Percentiles rank a stretch among this genome's conserved stretches.
Evolutionary conservation across 257 asterid species (phyloP).

Genomic region (Capsicum rhomboideum): DNA sequence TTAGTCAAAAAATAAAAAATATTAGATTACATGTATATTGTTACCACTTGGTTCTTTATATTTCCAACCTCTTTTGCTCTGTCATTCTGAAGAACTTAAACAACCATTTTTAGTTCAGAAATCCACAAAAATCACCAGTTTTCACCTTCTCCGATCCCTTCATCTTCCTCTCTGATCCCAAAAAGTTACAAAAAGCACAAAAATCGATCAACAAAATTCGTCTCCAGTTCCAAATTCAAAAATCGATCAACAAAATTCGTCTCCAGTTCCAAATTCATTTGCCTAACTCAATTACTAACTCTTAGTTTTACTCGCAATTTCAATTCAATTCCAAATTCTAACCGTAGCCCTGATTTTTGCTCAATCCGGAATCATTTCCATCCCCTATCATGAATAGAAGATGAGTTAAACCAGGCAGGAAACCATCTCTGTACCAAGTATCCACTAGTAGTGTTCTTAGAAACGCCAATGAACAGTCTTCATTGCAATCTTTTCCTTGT

Average conservation of each 20-base stretch:
- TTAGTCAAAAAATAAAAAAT: too few species aligned
- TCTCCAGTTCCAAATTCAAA: slow-evolving; percentile 39
- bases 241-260: too few species aligned
- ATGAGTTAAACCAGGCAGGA: slow-evolving; percentile 54
- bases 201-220: slow-evolving; percentile 40
- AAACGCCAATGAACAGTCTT: neutral
- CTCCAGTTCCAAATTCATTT: too few species aligned
- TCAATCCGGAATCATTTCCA: slow-evolving; percentile 17
- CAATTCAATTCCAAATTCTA: slow-evolving; percentile 17
- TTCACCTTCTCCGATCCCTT: too few species aligned
- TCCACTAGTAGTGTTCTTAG: slow-evolving; percentile 1
- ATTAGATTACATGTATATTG: too few species aligned
- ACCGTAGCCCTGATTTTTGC: slow-evolving; percentile 13
- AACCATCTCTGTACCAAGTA: slow-evolving; percentile 35
- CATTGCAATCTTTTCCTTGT: neutral
- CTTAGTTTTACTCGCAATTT: slow-evolving; percentile 4
- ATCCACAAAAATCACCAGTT: too few species aligned
- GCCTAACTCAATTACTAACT: slow-evolving; percentile 26
- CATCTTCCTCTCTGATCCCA: too few species aligned
- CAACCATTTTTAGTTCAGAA: too few species aligned
- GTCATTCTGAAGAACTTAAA: too few species aligned
- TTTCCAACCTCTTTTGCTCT: too few species aligned
- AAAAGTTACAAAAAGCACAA: neutral
- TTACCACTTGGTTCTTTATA: too few species aligned
- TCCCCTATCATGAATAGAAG: slow-evolving; percentile 38